Evolutionary conservation across 805 yeast genomes (phyloP), one percentile per base, ranked within the genome.

Genomic region (Saccharomycopsis sp.): DNA sequence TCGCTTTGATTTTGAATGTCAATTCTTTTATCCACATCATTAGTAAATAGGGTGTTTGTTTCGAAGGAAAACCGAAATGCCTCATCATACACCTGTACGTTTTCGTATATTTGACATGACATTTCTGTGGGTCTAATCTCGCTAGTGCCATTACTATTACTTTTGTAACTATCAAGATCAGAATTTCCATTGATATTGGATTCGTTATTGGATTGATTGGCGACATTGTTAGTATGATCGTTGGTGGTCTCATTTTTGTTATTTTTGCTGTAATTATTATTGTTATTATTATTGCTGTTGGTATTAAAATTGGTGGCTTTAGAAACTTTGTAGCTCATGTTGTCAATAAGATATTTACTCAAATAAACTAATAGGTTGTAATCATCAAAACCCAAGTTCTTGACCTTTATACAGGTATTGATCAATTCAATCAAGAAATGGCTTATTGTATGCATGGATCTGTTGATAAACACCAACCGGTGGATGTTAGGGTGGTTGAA

Each of bases 261-360:
- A 82, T 63, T 89, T 96, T 65, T 87, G 86, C 70, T 93, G 92
- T 24, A 91, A 83, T 62, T 80, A 84, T 0, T 97, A 89, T 69
- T 93, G 98, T 70, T 1, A 7, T 29, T 29, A 12, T 88, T 81
- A 82, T 63, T 89, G 96, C 66, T 87, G 86, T 70, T 93, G 92
- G 24, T 91, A 83, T 62, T 80, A 84, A 0, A 97, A 89, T 69
- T 93, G 98, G 0, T 98, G 97, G 7, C 93, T 90, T 2, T 97
- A 96, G 0, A 97, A 12, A 29, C 38, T 29, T 29, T 29, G 91
- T 56, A 93, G 73, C 1, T 96, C 86, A 0, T 97, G 53, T 47
- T 52, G 14, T 58, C 97, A 0, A 94, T 92, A 61, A 87, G 70
- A 0, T 89, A 79, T 38, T 77, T 79, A 59, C 97, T 89, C 50